These are phyloP conservation scores for Astrothelium subdiscretum DNA, from an alignment of 495 filamentous ascomycete genomes.

Conservation along the genomic window DNA sequence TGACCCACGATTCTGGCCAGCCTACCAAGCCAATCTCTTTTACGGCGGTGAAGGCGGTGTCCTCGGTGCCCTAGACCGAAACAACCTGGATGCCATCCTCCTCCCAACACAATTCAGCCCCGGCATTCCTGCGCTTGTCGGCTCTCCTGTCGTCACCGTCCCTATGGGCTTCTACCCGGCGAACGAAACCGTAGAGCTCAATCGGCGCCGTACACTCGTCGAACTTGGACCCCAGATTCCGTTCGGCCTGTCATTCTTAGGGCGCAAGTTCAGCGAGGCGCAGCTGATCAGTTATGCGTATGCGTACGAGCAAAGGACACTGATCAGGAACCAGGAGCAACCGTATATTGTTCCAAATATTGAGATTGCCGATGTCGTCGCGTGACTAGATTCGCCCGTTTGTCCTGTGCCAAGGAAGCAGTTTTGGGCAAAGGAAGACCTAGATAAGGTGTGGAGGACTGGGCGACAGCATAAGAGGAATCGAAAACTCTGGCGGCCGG, in stretches of 20 bases:
- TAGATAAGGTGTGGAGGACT: not conserved
- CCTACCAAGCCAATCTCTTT: conserved; percentile 31
- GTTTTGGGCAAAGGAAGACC: not conserved
- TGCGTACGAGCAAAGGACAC: conserved; percentile 57
- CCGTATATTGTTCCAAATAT: conserved; percentile 36
- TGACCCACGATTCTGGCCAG: conserved; percentile 24
- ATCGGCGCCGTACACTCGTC: conserved; percentile 32
- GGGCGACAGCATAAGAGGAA: not conserved
- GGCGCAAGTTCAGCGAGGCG: conserved; percentile 41
- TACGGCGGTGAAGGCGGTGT: conserved; percentile 39
- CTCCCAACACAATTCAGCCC: conserved; percentile 36
- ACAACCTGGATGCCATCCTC: conserved; percentile 40
- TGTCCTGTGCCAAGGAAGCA: not conserved
- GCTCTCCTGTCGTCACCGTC: conserved; percentile 41
- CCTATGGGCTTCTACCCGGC: conserved; percentile 40
- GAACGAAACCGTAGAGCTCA: conserved; percentile 31
- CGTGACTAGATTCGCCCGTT: not conserved
- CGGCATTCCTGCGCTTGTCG: conserved; percentile 36
- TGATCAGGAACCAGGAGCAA: conserved; percentile 33
- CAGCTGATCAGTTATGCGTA: conserved; percentile 53
- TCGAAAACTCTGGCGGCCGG: not conserved
- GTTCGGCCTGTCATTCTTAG: conserved; percentile 51
- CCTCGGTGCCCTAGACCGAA: conserved; percentile 35
- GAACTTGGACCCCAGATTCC: conserved; percentile 38
- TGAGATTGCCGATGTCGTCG: conserved; percentile 32